Base-by-base conservation (phyloP, 495 filamentous ascomycete species). In the Cairneyella variabilis region DNA sequence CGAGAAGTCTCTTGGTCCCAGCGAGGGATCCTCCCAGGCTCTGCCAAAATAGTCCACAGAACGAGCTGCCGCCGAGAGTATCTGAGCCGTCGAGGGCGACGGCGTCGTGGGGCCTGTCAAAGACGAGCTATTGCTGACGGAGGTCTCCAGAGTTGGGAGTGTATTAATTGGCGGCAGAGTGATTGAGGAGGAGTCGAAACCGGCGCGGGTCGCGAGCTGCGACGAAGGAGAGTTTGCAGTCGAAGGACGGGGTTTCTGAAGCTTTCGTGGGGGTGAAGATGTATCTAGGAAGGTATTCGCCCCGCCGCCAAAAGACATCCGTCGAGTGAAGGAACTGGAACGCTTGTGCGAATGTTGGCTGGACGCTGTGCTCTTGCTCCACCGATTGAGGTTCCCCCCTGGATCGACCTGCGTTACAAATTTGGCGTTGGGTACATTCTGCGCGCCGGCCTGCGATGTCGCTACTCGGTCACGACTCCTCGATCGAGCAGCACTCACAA, bases 341-440 rank as follows among this genome's bases (percentile, higher is more conserved):
- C 71, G 66, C 51, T 75, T 72, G 42, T 71, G 66, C 11, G 57
- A 57, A 3, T 75, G 69, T 34, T 85, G 80, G 66, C 86, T 91
- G 39, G 85, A 89, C 9, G 77, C 64, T 18, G 90, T 89, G 3
- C 86, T 90, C 23, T 85, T 80, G 23, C 88, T 91, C 89, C 88
- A 92, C 48, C 88, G 83, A 67, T 92, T 90, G 36, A 46, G 38
- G 21, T 54, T 54, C 27, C 41, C 44, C 37, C 53, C 45, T 42
- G 43, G 45, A n/a, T 56, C 53, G 39, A 34, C 36, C 16, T 26
- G 25, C 16, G 53, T 56, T 21, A 56, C 25, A 56, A 26, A n/a
- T 20, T 47, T 43, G 34, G 53, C 11, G 42, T 46, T 54, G 27
- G 32, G 9, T 12, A 45, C 53, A 56, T 56, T 56, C 42, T 56